Conservation (phyloP, 2,329 filamentous ascomycete genomes). For the Epichloe festucae region DNA sequence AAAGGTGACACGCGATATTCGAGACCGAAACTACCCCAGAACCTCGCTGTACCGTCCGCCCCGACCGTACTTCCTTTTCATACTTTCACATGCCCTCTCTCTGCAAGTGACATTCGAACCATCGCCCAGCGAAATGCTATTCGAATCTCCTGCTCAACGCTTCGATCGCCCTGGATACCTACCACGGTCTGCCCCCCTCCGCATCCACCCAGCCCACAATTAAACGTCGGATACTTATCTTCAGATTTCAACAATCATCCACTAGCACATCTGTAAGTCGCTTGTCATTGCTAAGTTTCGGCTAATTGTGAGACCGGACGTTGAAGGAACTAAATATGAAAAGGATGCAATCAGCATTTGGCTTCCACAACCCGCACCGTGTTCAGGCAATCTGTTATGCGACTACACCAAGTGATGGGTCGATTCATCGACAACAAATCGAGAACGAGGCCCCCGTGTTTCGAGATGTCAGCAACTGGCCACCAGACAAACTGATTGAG, state of each 20-base stretch:
- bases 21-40: slow-evolving; percentile 59
- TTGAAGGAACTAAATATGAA: background rate
- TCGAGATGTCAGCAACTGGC: slow-evolving; percentile 75
- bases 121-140: slow-evolving; percentile 93
- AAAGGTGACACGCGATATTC: slow-evolving; percentile 47
- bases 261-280: slow-evolving; percentile 64
- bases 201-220: slow-evolving; percentile 61
- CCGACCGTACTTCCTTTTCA: slow-evolving; percentile 95
- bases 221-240: slow-evolving; percentile 93
- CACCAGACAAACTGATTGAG: slow-evolving; percentile 67
- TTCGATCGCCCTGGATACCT: slow-evolving; percentile 79
- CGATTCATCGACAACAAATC: slow-evolving; percentile 81
- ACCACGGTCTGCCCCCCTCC: slow-evolving; percentile 76
- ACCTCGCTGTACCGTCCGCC: slow-evolving; percentile 67
- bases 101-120: slow-evolving; percentile 77
- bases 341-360: slow-evolving; percentile 95
- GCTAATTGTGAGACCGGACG: background rate
- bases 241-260: slow-evolving; percentile 99
- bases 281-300: background rate
- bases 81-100: slow-evolving; percentile 90
- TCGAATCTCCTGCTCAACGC: slow-evolving; percentile 80
- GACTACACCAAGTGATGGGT: slow-evolving; percentile 82
- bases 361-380: slow-evolving; percentile 61
- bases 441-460: slow-evolving; percentile 88
- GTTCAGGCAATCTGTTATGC: slow-evolving; percentile 91